Percentiles rank a stretch among this genome's conserved stretches.
phyloP scores from a whole-genome alignment of 2,329 filamentous ascomycete genomes.

The Penicillium hordei region DNA sequence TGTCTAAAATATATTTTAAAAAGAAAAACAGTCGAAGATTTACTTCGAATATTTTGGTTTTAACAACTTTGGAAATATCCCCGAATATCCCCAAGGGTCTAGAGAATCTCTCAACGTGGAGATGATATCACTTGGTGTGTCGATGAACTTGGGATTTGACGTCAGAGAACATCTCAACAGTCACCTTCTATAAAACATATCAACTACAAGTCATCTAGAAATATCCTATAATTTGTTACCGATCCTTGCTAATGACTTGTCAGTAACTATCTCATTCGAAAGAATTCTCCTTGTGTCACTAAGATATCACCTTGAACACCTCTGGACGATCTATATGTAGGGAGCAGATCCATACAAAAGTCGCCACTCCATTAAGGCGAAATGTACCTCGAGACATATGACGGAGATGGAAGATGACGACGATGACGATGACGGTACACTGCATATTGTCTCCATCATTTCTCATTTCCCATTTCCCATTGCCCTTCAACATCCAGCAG shows the following conservation, averaged over 20 bases:
- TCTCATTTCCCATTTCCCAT: background rate
- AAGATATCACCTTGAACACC: background rate
- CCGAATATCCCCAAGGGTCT: no score
- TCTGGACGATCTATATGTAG: background rate
- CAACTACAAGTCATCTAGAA: background rate
- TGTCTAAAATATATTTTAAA: background rate
- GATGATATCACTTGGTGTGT: background rate
- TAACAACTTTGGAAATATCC: background rate
- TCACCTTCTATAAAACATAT: background rate
- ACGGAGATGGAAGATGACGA: background rate
- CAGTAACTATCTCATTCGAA: background rate
- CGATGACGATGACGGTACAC: background rate
- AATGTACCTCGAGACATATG: background rate
- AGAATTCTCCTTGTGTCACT: background rate
- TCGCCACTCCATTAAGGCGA: background rate
- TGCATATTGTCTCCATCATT: background rate
- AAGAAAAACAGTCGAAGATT: background rate
- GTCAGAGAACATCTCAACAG: background rate
- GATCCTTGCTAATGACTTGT: background rate
- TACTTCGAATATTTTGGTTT: background rate
- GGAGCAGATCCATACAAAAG: background rate
- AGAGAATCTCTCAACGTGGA: background rate
- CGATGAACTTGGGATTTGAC: background rate
- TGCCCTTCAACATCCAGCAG: slow-evolving; percentile 9
- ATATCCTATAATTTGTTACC: background rate